A percentile compares a stretch with the other conserved stretches of the same genome.
Conservation (phyloP, 2,329 filamentous ascomycete genomes). For the Ascochyta fabae region DNA sequence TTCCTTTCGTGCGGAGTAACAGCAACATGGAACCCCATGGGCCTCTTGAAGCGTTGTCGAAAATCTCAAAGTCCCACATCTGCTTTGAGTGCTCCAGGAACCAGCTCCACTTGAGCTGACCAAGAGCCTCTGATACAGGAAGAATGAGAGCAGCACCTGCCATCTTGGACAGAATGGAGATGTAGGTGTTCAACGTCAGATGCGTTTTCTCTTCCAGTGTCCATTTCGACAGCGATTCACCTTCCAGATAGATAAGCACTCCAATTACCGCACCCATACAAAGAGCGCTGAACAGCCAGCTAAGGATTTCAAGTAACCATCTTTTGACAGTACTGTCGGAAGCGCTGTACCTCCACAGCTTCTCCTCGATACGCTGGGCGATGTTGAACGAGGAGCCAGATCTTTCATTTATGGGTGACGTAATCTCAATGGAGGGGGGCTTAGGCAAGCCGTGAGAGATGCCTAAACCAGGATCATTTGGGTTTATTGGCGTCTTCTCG, state of each 20-base stretch:
- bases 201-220: not conserved
- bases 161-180: constrained; percentile 37
- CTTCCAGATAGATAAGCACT: constrained; percentile 17
- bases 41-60: constrained; percentile 41
- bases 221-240: constrained; percentile 20
- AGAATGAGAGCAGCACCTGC: constrained; percentile 38
- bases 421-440: too few relatives aligned
- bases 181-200: constrained; percentile 37
- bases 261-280: constrained; percentile 33
- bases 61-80: constrained; percentile 47
- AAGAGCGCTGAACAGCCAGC: constrained; percentile 33
- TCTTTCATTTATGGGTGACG: too few relatives aligned
- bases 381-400: constrained; percentile 19
- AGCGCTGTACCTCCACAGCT: constrained; percentile 21
- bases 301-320: constrained; percentile 36
- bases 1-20: constrained; percentile 25
- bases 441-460: too few relatives aligned
- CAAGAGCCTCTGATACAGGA: constrained; percentile 39
- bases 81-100: constrained; percentile 34
- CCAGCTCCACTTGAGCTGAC: constrained; percentile 48
- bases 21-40: constrained; percentile 36
- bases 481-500: too few relatives aligned
- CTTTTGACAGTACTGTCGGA: constrained; percentile 29
- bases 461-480: too few relatives aligned
- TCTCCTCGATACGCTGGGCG: constrained; percentile 33